Evolutionary conservation across 805 yeast genomes (phyloP).

Genomic region (Naumovozyma baii): DNA sequence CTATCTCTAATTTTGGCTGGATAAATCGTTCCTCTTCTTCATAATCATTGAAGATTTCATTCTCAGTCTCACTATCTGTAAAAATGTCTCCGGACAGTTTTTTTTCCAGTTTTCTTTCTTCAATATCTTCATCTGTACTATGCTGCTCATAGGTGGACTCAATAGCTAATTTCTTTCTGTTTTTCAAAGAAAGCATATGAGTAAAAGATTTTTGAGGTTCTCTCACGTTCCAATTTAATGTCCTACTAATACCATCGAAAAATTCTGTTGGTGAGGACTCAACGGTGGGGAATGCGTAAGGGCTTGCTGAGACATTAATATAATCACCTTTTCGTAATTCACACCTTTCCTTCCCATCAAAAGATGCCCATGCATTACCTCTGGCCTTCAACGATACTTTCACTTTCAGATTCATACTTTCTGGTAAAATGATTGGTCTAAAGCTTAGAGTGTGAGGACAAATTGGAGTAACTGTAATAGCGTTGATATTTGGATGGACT

Average conservation of each 20-base stretch:
- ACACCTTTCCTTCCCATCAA: conserved; percentile 83
- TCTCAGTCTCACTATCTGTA: background rate
- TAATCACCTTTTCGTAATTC: conserved; percentile 76
- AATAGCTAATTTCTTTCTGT: conserved; percentile 10
- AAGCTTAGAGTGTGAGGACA: conserved; percentile 91
- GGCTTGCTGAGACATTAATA: conserved; percentile 72
- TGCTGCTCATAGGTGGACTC: conserved; percentile 5
- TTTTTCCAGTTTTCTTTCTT: conserved; percentile 1
- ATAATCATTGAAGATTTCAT: background rate
- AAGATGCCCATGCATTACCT: conserved; percentile 89
- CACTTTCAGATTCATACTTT: conserved; percentile 74
- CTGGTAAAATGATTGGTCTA: conserved; percentile 84
- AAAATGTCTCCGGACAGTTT: background rate
- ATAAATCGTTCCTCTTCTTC: background rate
- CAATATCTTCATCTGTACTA: conserved; percentile 8
- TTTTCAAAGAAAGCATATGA: conserved; percentile 14
- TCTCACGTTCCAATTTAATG: conserved; percentile 87
- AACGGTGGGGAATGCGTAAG: conserved; percentile 88
- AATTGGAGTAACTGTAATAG: conserved; percentile 84
- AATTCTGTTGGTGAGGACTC: conserved; percentile 62
- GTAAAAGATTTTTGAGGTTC: conserved; percentile 76
- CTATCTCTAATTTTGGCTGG: background rate
- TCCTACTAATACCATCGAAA: conserved; percentile 73
- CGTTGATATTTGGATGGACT: conserved; percentile 89
- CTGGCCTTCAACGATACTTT: conserved; percentile 74